phyloP scores from a whole-genome alignment of 108 stramenopile genomes.

The Cyclostephanos tholiformis region DNA sequence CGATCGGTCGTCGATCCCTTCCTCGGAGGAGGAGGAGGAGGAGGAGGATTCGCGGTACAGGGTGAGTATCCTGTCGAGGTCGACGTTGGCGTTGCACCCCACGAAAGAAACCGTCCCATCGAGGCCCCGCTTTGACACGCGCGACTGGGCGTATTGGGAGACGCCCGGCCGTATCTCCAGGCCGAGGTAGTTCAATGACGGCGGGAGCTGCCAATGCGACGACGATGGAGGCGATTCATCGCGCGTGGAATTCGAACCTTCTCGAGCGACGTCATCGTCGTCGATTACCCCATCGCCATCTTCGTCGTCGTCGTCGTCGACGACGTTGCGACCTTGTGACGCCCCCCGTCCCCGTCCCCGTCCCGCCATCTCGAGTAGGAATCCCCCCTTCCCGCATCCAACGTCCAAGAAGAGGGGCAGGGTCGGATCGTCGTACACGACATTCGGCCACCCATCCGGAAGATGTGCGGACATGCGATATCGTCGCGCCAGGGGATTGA shows the following conservation, averaged over 20 bases:
- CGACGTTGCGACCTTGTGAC: neutral
- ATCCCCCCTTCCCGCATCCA: conserved; percentile 89
- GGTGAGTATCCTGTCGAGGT: conserved; percentile 70
- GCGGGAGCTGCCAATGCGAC: conserved; percentile 15
- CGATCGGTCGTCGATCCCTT: neutral
- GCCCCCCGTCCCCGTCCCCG: neutral
- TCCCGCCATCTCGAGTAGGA: conserved; percentile 71
- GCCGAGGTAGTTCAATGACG: conserved; percentile 79
- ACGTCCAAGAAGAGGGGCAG: conserved; percentile 83
- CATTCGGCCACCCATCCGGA: conserved; percentile 66
- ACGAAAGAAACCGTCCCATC: conserved; percentile 67
- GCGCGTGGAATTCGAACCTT: no score
- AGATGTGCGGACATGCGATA: conserved; percentile 70
- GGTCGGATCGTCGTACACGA: conserved; percentile 57
- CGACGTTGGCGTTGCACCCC: conserved; percentile 93
- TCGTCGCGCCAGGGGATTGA: conserved; percentile 79
- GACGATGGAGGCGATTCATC: neutral
- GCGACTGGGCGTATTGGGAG: conserved; percentile 67
- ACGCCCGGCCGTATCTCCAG: conserved; percentile 87
- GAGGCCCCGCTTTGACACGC: conserved; percentile 58
- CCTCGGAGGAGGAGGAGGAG: no score
- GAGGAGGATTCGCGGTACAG: conserved; percentile 49
- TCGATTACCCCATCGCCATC: neutral
- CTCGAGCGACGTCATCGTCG: neutral
- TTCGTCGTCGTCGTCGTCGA: neutral